phyloP scores from a whole-genome alignment of 164 flowering plant genomes.

The Kingdonia uniflora region DNA sequence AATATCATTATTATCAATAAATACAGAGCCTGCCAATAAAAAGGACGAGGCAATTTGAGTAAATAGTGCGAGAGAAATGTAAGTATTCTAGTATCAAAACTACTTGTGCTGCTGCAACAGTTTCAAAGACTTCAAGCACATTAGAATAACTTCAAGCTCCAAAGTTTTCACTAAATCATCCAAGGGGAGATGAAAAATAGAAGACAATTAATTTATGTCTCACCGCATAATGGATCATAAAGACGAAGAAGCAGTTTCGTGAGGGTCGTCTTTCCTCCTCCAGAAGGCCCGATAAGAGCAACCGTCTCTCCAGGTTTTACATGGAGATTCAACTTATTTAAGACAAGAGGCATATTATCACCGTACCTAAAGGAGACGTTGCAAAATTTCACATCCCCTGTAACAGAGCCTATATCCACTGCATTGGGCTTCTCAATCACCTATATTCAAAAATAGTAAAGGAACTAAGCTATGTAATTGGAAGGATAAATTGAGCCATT shows the following conservation, averaged over 20 bases:
- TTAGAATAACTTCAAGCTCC: no score
- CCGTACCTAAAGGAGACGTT: conserved; percentile 60
- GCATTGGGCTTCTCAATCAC: conserved; percentile 65
- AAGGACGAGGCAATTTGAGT: background rate
- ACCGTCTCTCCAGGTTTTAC: conserved; percentile 84
- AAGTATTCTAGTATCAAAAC: no score
- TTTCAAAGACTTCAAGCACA: no score
- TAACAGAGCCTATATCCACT: conserved; percentile 38
- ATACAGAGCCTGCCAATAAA: conserved; percentile 48
- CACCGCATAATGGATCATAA: conserved; percentile 76
- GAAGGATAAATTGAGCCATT: background rate
- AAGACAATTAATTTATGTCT: conserved; percentile 7
- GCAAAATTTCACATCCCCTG: conserved; percentile 66
- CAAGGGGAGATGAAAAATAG: no score
- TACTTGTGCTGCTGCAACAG: no score
- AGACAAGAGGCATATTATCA: conserved; percentile 50
- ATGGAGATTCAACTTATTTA: conserved; percentile 65
- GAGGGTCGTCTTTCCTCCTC: conserved; percentile 97
- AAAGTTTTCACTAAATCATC: no score
- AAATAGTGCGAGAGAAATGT: conserved; percentile 1
- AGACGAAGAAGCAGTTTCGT: conserved; percentile 87
- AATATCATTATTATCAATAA: conserved; percentile 54
- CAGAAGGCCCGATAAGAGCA: conserved; percentile 94
- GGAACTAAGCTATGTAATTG: conserved; percentile 3
- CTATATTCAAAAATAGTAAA: conserved; percentile 24